Evolutionary conservation across 306 rosid genomes (phyloP).

Genomic region (Lupinus albus): DNA sequence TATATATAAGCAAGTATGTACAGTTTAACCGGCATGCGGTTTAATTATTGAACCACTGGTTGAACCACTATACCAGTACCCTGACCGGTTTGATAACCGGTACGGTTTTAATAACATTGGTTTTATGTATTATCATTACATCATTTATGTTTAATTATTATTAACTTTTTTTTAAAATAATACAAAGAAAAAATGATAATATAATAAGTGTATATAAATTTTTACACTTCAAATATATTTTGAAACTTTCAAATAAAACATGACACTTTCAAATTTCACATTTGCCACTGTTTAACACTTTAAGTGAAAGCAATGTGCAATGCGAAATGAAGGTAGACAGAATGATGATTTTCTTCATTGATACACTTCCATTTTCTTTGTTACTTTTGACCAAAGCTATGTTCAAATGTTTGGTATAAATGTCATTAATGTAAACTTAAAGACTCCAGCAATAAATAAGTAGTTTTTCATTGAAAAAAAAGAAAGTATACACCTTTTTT

Average conservation of each 20-base stretch:
- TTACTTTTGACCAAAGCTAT: slow-evolving; percentile 1
- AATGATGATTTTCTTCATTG: slow-evolving; percentile 36
- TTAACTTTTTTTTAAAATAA: too few relatives aligned
- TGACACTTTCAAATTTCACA: slow-evolving; percentile 16
- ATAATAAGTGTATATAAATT: too few relatives aligned
- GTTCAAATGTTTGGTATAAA: slow-evolving; percentile 17
- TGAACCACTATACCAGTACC: too few relatives aligned
- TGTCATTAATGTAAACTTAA: slow-evolving; percentile 40
- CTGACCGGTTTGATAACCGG: too few relatives aligned
- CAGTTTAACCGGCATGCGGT: too few relatives aligned
- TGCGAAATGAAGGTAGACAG: slow-evolving; percentile 11
- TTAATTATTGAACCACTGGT: too few relatives aligned
- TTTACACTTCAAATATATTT: too few relatives aligned
- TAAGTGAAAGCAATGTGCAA: slow-evolving; percentile 27
- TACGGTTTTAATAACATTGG: too few relatives aligned
- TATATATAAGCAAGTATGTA: too few relatives aligned
- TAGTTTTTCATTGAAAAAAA: slow-evolving; percentile 27
- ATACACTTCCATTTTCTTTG: background rate
- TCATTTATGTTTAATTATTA: too few relatives aligned
- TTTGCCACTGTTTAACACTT: background rate
- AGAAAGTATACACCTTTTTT: background rate
- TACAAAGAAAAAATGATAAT: too few relatives aligned
- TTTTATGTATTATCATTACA: too few relatives aligned
- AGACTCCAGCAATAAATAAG: slow-evolving; percentile 34
- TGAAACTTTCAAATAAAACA: background rate